A percentile compares a stretch with the other conserved stretches of the same genome.
These are phyloP conservation scores for Kuraishia piskuri DNA, from an alignment of 805 yeast genomes.

Conservation along the genomic window DNA sequence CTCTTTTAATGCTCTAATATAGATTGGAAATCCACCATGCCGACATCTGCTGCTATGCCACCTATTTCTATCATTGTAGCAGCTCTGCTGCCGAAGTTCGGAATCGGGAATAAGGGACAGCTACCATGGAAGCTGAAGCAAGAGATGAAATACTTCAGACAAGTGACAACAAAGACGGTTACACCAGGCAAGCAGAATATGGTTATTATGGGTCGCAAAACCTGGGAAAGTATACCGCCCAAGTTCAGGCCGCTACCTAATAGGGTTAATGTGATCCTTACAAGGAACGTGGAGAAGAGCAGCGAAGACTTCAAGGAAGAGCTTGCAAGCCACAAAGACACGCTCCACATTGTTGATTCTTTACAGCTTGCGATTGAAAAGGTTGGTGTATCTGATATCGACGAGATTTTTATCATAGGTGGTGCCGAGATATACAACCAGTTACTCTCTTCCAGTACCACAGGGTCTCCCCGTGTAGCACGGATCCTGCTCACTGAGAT, in stretches of 20 bases:
- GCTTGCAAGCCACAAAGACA: constrained; percentile 10
- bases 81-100: constrained; percentile 68
- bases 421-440: constrained; percentile 82
- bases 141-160: constrained; percentile 81
- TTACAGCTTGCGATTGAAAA: constrained; percentile 27
- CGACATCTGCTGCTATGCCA: not conserved
- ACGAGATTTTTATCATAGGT: constrained; percentile 76
- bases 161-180: constrained; percentile 47
- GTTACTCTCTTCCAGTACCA: constrained; percentile 16
- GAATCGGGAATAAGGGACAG: constrained; percentile 76
- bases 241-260: constrained; percentile 76
- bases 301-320: constrained; percentile 17
- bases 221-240: constrained; percentile 90
- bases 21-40: not conserved
- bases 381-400: constrained; percentile 24
- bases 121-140: constrained; percentile 83
- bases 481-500: constrained; percentile 68
- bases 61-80: constrained; percentile 69
- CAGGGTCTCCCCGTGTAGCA: constrained; percentile 31
- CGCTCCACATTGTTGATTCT: constrained; percentile 25
- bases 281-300: constrained; percentile 31
- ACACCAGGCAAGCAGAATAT: constrained; percentile 43
- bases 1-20: too few relatives aligned
- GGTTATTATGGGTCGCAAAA: constrained; percentile 92
- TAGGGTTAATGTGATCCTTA: constrained; percentile 68